A percentile compares a stretch with the other conserved stretches of the same genome.
Evolutionary conservation across 345 rosid species (phyloP).

Genomic region (Arabis hirsuta): DNA sequence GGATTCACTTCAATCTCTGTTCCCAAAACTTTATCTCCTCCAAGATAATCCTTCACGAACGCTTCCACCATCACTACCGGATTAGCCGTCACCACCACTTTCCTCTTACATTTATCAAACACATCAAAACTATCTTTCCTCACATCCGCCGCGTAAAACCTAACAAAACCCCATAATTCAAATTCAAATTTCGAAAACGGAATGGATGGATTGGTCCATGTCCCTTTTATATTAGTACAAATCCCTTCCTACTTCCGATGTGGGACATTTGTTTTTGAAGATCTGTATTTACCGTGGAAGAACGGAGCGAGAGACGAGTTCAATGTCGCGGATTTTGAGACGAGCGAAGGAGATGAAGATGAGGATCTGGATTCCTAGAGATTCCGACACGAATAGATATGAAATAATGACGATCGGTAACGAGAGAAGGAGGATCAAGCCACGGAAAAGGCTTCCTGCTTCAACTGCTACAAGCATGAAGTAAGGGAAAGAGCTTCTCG

Average conservation of each 20-base stretch:
- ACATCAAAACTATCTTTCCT: constrained; percentile 81
- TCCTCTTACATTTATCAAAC: constrained; percentile 81
- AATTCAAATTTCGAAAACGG: too few relatives aligned
- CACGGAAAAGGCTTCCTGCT: constrained; percentile 92
- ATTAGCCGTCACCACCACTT: constrained; percentile 95
- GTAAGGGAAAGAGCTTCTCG: constrained; percentile 87
- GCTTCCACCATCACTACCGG: constrained; percentile 93
- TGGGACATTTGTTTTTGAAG: too few relatives aligned
- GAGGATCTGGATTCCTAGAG: constrained; percentile 87
- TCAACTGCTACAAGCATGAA: constrained; percentile 90
- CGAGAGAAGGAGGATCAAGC: constrained; percentile 71
- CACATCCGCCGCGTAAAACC: constrained; percentile 93
- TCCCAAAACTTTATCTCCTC: constrained; percentile 89
- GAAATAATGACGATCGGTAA: constrained; percentile 67
- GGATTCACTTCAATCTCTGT: constrained; percentile 91
- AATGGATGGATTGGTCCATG: too few relatives aligned
- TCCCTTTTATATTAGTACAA: too few relatives aligned
- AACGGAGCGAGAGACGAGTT: constrained; percentile 87
- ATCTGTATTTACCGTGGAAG: constrained; percentile 60
- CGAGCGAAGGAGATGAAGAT: constrained; percentile 84
- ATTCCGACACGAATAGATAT: constrained; percentile 78
- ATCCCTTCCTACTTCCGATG: too few relatives aligned
- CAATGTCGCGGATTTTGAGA: constrained; percentile 86
- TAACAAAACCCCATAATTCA: constrained; percentile 26
- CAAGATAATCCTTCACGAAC: constrained; percentile 85